Conservation (phyloP, 805 yeast genomes). For the Schwanniomyces polymorphus region DNA sequence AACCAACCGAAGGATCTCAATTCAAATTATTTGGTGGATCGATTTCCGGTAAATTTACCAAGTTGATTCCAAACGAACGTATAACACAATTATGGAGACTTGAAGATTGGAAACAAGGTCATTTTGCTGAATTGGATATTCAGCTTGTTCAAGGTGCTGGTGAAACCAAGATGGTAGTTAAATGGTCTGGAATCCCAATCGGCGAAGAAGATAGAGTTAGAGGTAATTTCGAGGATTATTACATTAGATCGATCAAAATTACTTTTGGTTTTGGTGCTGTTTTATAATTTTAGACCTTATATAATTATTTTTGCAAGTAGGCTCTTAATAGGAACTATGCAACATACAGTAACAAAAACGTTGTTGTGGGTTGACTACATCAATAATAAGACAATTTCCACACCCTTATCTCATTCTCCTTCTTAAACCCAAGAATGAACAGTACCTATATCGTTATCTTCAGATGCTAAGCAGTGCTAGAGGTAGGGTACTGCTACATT, state of each 20-base stretch:
- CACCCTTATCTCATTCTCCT: too few relatives aligned
- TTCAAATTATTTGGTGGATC: conserved; percentile 87
- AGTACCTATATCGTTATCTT: too few relatives aligned
- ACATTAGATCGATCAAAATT: conserved; percentile 82
- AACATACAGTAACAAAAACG: too few relatives aligned
- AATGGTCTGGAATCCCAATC: conserved; percentile 86
- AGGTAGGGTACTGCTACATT: too few relatives aligned
- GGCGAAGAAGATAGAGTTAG: conserved; percentile 92
- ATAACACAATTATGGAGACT: conserved; percentile 85
- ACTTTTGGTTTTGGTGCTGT: conserved; percentile 97
- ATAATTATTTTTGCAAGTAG: not conserved
- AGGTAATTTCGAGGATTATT: conserved; percentile 84
- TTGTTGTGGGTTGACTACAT: too few relatives aligned
- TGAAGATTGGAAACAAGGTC: conserved; percentile 84
- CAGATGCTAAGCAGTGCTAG: too few relatives aligned
- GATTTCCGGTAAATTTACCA: conserved; percentile 66
- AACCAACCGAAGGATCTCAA: conserved; percentile 56
- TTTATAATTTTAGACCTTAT: conserved; percentile 34
- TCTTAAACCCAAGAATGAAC: too few relatives aligned
- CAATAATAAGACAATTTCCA: too few relatives aligned
- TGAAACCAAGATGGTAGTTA: conserved; percentile 78
- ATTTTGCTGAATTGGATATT: conserved; percentile 68
- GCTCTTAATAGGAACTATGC: not conserved
- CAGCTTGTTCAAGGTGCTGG: conserved; percentile 73
- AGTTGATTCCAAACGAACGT: conserved; percentile 55